Evolutionary conservation across 768 basidiomycete species (phyloP).

Genomic region (Leucogyrophana mollusca): DNA sequence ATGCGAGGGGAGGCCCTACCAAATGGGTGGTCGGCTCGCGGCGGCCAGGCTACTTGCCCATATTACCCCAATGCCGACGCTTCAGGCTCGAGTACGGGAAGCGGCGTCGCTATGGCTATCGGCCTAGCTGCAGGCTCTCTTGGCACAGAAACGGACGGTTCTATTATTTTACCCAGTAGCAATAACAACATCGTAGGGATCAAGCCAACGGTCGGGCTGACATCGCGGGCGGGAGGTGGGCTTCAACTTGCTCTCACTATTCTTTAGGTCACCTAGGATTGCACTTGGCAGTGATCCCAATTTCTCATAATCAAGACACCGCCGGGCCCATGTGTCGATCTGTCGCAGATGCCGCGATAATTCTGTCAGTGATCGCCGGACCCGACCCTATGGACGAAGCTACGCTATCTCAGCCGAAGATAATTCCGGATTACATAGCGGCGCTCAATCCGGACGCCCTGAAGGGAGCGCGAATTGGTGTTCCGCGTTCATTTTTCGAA

Average conservation of each 20-base stretch:
- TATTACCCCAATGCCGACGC: constrained; percentile 42
- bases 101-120: constrained; percentile 38
- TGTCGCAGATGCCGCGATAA: constrained; percentile 39
- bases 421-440: constrained; percentile 54
- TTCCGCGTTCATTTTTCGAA: constrained; percentile 37
- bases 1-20: constrained; percentile 38
- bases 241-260: constrained; percentile 10
- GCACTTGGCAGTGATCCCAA: constrained; percentile 43
- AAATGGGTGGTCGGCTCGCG: constrained; percentile 44
- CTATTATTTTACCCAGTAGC: constrained; percentile 42
- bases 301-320: constrained; percentile 40
- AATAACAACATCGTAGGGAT: constrained; percentile 42
- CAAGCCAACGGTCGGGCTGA: constrained; percentile 40
- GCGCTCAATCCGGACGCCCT: constrained; percentile 49
- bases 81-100: constrained; percentile 41
- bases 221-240: constrained; percentile 35
- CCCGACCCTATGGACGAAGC: constrained; percentile 40
- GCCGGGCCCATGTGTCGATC: constrained; percentile 37
- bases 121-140: constrained; percentile 43
- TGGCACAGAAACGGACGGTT: constrained; percentile 51
- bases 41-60: constrained; percentile 41
- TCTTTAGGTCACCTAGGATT: too few relatives aligned
- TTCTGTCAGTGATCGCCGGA: constrained; percentile 41
- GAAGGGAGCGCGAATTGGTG: constrained; percentile 43
- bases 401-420: constrained; percentile 42